These are phyloP conservation scores for Solanum chmielewskii DNA, from an alignment of 257 asterid genomes.

Conservation along the genomic window DNA sequence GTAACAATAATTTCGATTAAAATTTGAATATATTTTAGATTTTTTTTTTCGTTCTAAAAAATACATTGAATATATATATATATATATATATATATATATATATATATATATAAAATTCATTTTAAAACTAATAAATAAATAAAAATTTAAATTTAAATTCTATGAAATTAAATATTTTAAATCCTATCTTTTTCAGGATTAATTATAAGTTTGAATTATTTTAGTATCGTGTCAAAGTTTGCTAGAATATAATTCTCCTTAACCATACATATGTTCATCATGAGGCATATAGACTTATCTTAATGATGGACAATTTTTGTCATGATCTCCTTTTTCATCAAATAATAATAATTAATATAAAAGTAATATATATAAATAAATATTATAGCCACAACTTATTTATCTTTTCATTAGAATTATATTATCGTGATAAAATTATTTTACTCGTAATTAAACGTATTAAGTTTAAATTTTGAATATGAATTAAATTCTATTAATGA, in stretches of 20 bases:
- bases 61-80: neutral
- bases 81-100: no score
- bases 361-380: neutral
- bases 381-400: neutral
- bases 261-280: neutral
- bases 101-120: neutral
- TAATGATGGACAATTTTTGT: neutral
- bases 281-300: neutral
- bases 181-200: neutral
- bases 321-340: neutral
- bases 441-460: no score
- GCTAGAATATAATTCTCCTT: neutral
- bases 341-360: neutral
- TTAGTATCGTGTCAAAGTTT: neutral
- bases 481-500: fast-evolving
- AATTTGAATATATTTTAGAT: no score
- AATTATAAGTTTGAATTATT: neutral
- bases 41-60: no score
- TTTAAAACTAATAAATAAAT: neutral
- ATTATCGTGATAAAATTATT: no score
- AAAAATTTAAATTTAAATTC: fast-evolving
- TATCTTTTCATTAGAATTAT: neutral
- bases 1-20: no score
- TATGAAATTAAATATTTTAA: neutral
- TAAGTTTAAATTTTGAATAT: no score